These are phyloP conservation scores for Chiua sp. DNA, from an alignment of 1,284 basidiomycete species.

Conservation along the genomic window DNA sequence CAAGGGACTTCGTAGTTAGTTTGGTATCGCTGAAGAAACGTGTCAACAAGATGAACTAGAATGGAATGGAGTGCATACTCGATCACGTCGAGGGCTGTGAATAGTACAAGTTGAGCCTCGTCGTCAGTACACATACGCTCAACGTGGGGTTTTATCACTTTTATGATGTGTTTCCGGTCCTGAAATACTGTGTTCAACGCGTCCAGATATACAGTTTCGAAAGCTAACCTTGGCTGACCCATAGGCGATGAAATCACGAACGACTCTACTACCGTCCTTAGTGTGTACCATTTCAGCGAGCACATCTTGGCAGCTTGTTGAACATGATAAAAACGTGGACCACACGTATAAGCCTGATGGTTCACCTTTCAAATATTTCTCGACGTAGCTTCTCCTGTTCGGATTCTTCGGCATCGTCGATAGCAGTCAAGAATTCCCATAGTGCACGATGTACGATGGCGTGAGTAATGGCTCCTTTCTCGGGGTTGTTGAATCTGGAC, in stretches of 20 bases:
- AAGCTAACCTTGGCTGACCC: slow-evolving; percentile 76
- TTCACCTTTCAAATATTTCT: slow-evolving; percentile 32
- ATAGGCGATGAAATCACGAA: slow-evolving; percentile 80
- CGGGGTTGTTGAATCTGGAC: slow-evolving; percentile 83
- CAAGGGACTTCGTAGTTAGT: slow-evolving; percentile 78
- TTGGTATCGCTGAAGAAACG: slow-evolving; percentile 75
- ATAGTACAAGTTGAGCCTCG: slow-evolving; percentile 87
- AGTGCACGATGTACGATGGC: slow-evolving; percentile 84
- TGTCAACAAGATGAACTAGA: slow-evolving; percentile 9
- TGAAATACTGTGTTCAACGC: slow-evolving; percentile 30
- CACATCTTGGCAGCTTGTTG: slow-evolving; percentile 73
- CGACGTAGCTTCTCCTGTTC: slow-evolving; percentile 44
- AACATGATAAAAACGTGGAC: slow-evolving; percentile 9
- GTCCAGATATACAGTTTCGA: background rate
- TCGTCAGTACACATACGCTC: slow-evolving; percentile 86
- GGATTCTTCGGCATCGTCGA: slow-evolving; percentile 53
- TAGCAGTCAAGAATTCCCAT: slow-evolving; percentile 75
- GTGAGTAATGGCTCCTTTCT: slow-evolving; percentile 86
- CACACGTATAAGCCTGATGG: background rate
- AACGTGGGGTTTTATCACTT: slow-evolving; percentile 85
- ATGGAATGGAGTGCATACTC: slow-evolving; percentile 59
- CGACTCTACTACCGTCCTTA: slow-evolving; percentile 85
- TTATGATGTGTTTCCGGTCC: slow-evolving; percentile 90
- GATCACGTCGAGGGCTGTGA: slow-evolving; percentile 85
- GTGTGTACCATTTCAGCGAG: slow-evolving; percentile 93